Evolutionary conservation across 495 filamentous ascomycete genomes (phyloP), one percentile per base, ranked within the genome.

Genomic region (Neurospora cerealis): DNA sequence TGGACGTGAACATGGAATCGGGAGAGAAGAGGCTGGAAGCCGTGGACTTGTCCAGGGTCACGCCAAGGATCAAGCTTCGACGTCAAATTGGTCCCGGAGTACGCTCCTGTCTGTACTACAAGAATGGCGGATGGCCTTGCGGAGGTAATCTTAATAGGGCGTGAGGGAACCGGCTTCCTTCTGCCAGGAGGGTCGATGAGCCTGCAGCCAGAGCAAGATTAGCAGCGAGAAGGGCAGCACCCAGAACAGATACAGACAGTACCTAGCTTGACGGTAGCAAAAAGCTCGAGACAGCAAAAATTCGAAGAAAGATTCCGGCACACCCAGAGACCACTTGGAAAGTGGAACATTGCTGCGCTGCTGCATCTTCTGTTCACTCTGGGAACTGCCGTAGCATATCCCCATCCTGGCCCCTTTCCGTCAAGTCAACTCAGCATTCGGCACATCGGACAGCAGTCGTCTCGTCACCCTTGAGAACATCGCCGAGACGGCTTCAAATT

Each of bases 211-310:
- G 76, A 76, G 75, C 73, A 77, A 85, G 81, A 83, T 76, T 84
- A 79, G 82, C 81, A 82, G 85, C 85, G 84, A 83, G 82, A 86
- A 86, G 85, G 83, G 83, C 84, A 79, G 74, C 76, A 80, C 69
- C 77, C 80, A 76, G 79, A 73, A 74, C 69, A 62, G 54, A 62
- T 62, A 62, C 54, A 79, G 78, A 75, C 75, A 81, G 79, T 80
- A 83, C 83, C 85, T 89, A 89, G 87, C 87, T 87, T 87, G 80
- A 85, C 86, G 86, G 87, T 89, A 89, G 87, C 85, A 87, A 62
- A 62, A 85, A 82, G 83, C 82, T 82, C 81, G 83, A 86, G 83
- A 83, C 80, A 85, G 81, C 78, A 82, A 83, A 80, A 83, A 79
- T 78, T 60, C 54, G 85, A 76, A 81, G 74, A 78, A 74, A 74